A percentile compares a stretch with the other conserved stretches of the same genome.
phyloP scores from a whole-genome alignment of 169 alveolate genomes.

The Eimeria maxima region DNA sequence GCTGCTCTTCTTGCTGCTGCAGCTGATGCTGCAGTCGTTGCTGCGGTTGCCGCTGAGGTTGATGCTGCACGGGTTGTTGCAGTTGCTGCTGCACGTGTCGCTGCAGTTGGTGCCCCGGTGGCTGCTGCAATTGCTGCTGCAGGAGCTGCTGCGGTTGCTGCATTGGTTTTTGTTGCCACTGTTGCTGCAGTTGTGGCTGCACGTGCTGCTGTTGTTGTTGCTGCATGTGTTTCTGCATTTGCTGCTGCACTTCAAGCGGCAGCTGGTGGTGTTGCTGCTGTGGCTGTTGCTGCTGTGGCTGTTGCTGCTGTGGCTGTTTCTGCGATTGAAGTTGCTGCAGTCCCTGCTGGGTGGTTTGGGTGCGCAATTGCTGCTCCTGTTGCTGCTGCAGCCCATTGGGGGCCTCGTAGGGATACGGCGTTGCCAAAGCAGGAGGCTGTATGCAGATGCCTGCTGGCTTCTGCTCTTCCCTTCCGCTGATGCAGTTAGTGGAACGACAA shows the following conservation, averaged over 20 bases:
- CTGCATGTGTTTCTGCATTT: not conserved
- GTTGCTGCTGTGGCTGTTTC: not conserved
- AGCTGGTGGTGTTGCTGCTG: not conserved
- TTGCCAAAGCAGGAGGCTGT: not conserved
- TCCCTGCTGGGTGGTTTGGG: not conserved
- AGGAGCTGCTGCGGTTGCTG: constrained; percentile 24
- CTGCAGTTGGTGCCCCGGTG: not conserved
- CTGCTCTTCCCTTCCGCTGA: not conserved
- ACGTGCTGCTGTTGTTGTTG: not conserved
- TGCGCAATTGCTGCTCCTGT: too few species aligned
- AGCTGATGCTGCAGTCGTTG: not conserved
- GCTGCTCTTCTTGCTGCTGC: not conserved
- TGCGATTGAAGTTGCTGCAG: not conserved
- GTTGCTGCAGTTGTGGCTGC: not conserved
- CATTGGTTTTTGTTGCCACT: not conserved
- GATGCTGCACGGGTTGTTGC: not conserved
- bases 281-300: not conserved
- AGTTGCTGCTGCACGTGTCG: not conserved
- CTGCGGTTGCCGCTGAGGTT: not conserved
- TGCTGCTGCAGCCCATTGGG: constrained; percentile 15
- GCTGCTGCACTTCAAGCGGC: not conserved
- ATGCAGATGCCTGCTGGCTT: not conserved
- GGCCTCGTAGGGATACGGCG: not conserved
- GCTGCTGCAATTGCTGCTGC: not conserved
- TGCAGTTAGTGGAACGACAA: not conserved